phyloP scores from a whole-genome alignment of 768 basidiomycete genomes.

The Boletus rubescentipes region DNA sequence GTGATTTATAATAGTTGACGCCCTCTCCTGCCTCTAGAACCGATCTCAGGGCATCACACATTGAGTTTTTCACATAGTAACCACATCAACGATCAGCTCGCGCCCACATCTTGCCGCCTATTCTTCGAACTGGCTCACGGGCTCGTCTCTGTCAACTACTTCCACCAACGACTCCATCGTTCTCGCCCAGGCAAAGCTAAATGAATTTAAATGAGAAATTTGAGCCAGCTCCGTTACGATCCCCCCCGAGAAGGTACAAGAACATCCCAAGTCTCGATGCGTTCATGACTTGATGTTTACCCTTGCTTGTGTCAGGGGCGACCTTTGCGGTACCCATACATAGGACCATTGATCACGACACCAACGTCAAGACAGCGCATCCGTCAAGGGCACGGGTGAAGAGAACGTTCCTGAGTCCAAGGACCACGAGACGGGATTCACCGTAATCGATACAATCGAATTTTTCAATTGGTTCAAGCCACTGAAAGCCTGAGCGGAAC shows the following conservation, averaged over 20 bases:
- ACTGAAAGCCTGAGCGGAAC: conserved; percentile 83
- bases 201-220: conserved; percentile 63
- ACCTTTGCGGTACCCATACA: too few relatives aligned
- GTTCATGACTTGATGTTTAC: conserved; percentile 68
- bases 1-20: too few relatives aligned
- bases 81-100: conserved; percentile 25
- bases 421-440: conserved; percentile 84
- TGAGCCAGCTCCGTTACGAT: conserved; percentile 28
- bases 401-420: conserved; percentile 48
- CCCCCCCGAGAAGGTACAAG: conserved; percentile 47
- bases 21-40: too few relatives aligned
- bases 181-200: conserved; percentile 65
- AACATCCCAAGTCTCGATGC: conserved; percentile 89
- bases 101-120: conserved; percentile 71
- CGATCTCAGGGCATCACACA: too few relatives aligned
- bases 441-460: conserved; percentile 83
- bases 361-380: conserved; percentile 65
- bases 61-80: too few relatives aligned
- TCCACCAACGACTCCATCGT: conserved; percentile 57
- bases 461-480: conserved; percentile 95
- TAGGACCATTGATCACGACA: conserved; percentile 91
- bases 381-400: conserved; percentile 17
- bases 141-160: conserved; percentile 52
- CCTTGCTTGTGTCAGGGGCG: neutral
- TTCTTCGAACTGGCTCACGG: conserved; percentile 61